Percentiles rank a stretch among this genome's conserved stretches.
phyloP scores from a whole-genome alignment of 148 eudicot species.

The Salicornia ramosissima region DNA sequence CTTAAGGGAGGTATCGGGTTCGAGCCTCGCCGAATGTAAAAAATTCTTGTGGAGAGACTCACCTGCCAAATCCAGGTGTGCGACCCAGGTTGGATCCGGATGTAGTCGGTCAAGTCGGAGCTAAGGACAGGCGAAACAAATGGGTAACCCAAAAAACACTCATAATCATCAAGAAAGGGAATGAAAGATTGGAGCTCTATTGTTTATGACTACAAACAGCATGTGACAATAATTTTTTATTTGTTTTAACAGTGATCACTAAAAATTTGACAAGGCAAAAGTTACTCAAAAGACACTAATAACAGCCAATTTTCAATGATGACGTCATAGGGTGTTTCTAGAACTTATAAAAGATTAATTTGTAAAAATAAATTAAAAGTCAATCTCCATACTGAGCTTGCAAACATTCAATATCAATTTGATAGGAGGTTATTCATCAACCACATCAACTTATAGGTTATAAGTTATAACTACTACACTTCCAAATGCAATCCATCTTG shows the following conservation, averaged over 20 bases:
- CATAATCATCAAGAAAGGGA: too few species aligned
- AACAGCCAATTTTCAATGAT: not conserved
- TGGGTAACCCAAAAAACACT: too few species aligned
- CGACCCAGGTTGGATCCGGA: too few species aligned
- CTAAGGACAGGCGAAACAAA: too few species aligned
- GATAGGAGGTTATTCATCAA: not conserved
- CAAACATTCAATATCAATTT: not conserved
- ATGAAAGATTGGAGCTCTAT: too few species aligned
- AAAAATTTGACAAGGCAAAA: not conserved
- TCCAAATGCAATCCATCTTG: conserved; percentile 5
- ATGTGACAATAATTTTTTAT: too few species aligned
- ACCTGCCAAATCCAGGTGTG: too few species aligned
- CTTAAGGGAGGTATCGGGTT: too few species aligned
- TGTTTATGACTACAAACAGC: too few species aligned
- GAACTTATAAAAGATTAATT: not conserved
- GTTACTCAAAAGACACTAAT: not conserved
- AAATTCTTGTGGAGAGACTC: too few species aligned
- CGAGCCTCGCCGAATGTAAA: too few species aligned
- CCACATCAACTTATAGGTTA: not conserved
- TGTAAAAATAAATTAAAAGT: not conserved
- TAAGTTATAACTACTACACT: not conserved
- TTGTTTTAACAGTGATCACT: not conserved
- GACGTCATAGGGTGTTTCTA: not conserved
- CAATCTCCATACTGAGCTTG: not conserved
- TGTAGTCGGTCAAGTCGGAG: too few species aligned